A percentile compares a stretch with the other conserved stretches of the same genome.
Evolutionary conservation across 2,329 filamentous ascomycete genomes (phyloP).

Genomic region (Emericellopsis cladophorae): DNA sequence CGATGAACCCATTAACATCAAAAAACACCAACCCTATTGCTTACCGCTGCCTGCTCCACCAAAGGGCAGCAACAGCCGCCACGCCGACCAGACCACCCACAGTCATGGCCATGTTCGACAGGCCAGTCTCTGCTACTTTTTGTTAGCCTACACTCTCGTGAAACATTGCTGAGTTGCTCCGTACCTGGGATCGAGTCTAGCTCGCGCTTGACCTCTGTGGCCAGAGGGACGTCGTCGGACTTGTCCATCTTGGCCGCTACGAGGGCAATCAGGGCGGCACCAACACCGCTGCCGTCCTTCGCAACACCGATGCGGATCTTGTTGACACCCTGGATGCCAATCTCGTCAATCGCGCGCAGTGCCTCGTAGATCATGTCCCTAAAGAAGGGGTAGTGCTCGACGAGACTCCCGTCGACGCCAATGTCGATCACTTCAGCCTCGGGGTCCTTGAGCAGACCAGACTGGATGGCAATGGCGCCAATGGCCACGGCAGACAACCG

Average conservation of each 20-base stretch:
- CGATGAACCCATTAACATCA: no score
- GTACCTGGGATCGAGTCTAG: constrained; percentile 16
- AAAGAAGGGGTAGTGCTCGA: constrained; percentile 93
- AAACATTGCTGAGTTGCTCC: constrained; percentile 5
- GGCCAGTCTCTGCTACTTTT: constrained; percentile 14
- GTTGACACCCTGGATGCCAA: constrained; percentile 68
- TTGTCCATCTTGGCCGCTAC: constrained; percentile 63
- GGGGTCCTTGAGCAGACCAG: constrained; percentile 52
- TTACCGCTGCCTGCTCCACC: constrained; percentile 17
- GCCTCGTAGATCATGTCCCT: constrained; percentile 79
- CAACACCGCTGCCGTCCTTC: constrained; percentile 78
- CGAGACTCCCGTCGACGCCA: constrained; percentile 85
- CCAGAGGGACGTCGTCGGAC: constrained; percentile 20
- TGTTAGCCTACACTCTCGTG: background rate
- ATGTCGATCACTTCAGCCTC: constrained; percentile 70
- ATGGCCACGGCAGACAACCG: constrained; percentile 81
- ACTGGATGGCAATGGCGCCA: constrained; percentile 70
- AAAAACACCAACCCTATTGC: no score
- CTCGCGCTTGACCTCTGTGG: constrained; percentile 22
- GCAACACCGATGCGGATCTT: constrained; percentile 90
- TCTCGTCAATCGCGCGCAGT: constrained; percentile 60
- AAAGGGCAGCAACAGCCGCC: constrained; percentile 22
- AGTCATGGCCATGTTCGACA: constrained; percentile 17
- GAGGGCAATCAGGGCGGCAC: constrained; percentile 85
- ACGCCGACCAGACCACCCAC: constrained; percentile 22